Evolutionary conservation across 257 asterid genomes (phyloP), one percentile per base, ranked within the genome.

Genomic region (Nyctanthes arbortristis): DNA sequence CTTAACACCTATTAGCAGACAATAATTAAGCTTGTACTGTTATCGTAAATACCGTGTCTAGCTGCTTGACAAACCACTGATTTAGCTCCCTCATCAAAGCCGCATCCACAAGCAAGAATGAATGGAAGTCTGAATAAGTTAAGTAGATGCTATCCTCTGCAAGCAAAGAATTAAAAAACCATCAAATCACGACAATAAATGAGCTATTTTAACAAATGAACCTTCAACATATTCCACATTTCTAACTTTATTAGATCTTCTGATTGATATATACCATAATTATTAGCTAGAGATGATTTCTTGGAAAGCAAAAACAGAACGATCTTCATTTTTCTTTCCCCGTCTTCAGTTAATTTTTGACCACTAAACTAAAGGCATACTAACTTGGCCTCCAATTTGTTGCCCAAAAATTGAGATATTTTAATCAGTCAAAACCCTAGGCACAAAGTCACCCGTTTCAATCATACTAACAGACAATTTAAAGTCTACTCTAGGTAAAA

Each of bases 81-180:
- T 84, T 94, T 65, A 94, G 82, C 86, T 94, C 96, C 85, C 91
- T 87, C 88, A 86, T 84, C 78, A 95, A 86, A 70, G 93, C 80
- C 52, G 96, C 81, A 78, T 94, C 99, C 76, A 55, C 82, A 49
- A 89, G 82, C 87, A 91, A 85, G 86, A 87, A 94, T 43, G 86
- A 74, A 72, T 86, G 91, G 73, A 91, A 94, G 80, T 89, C 97
- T 61, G 97, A 82, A 71, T 91, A 93, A 33, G 95, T n/a, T n/a
- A n/a, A n/a, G n/a, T n/a, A 91, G 71, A 91, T 87, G 55, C 96
- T 93, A 54, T 87, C 91, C 76, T 87, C 97, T 94, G 93, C 78
- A 79, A 54, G 58, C 28, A 76, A 60, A 69, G 55, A 58, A 29
- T 36, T 72, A 20, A 61, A 66, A 58, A 3, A 30, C 35, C 65